Percentiles rank a stretch among this genome's conserved stretches.
These are phyloP conservation scores for Collariella sp. DNA, from an alignment of 495 filamentous ascomycete genomes.

Conservation along the genomic window DNA sequence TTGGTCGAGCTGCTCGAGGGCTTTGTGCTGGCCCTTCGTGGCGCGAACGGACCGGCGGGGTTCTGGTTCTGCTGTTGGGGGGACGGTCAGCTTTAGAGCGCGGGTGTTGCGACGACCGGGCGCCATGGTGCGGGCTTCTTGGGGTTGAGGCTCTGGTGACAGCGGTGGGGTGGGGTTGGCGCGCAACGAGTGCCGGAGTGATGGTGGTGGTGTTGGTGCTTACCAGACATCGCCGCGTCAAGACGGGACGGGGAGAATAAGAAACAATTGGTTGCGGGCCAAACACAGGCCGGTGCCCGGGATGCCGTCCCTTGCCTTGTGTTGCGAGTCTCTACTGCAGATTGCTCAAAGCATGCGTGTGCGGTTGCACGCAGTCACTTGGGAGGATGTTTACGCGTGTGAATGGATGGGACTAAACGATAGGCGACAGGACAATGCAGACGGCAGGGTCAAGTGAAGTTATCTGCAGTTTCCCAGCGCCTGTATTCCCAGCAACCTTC, in stretches of 20 bases:
- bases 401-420: constrained; percentile 14
- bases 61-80: constrained; percentile 49
- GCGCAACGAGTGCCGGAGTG: constrained; percentile 2
- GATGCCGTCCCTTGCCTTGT: not conserved
- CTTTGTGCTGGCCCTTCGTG: constrained; percentile 94
- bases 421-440: constrained; percentile 4
- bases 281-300: not conserved
- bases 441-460: not conserved
- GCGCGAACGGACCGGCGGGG: constrained; percentile 87
- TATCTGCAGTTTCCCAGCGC: constrained; percentile 9
- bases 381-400: constrained; percentile 25
- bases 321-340: constrained; percentile 23
- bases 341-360: constrained; percentile 27
- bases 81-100: constrained; percentile 17
- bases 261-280: constrained; percentile 5
- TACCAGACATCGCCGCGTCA: constrained; percentile 30
- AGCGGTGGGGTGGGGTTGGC: not conserved
- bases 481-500: constrained; percentile 3
- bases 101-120: constrained; percentile 4
- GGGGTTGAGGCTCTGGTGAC: not conserved
- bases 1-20: constrained; percentile 61
- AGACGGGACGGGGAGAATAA: constrained; percentile 7
- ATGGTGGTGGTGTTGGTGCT: constrained; percentile 21
- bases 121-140: not conserved
- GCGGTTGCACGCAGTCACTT: constrained; percentile 26